phyloP scores from a whole-genome alignment of 1,139 yeast species.

The Yamadazyma dushanensis region DNA sequence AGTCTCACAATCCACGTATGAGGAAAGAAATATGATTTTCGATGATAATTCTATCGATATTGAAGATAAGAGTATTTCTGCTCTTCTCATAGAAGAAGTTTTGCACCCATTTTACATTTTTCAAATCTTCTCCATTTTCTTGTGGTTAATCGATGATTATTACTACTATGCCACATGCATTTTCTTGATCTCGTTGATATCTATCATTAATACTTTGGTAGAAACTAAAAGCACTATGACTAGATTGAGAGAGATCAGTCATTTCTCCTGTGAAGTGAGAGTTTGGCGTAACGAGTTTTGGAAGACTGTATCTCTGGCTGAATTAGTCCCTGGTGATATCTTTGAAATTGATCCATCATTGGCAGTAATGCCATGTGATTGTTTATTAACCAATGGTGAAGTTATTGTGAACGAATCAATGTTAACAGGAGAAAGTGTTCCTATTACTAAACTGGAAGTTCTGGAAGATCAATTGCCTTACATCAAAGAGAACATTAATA shows the following conservation, averaged over 20 bases:
- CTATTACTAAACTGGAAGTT: conserved; percentile 80
- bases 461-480: conserved; percentile 57
- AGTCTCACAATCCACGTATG: conserved; percentile 64
- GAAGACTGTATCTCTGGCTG: conserved; percentile 79
- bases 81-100: conserved; percentile 79
- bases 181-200: conserved; percentile 76
- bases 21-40: conserved; percentile 71
- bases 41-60: conserved; percentile 76
- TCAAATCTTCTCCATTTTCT: conserved; percentile 84
- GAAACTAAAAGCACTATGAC: conserved; percentile 80
- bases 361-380: conserved; percentile 79
- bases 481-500: conserved; percentile 63
- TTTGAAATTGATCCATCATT: conserved; percentile 89
- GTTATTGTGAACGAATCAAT: conserved; percentile 93
- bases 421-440: conserved; percentile 98
- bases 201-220: conserved; percentile 74
- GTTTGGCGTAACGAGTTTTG: conserved; percentile 93
- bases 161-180: conserved; percentile 93
- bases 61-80: conserved; percentile 65
- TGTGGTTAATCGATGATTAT: conserved; percentile 92
- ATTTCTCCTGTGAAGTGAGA: conserved; percentile 75
- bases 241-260: conserved; percentile 72
- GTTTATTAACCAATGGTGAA: conserved; percentile 83
- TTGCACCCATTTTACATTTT: conserved; percentile 93
- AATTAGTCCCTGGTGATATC: conserved; percentile 93